These are phyloP conservation scores for Lasiodiplodia sp. DNA, from an alignment of 2,329 filamentous ascomycete species.

Conservation along the genomic window DNA sequence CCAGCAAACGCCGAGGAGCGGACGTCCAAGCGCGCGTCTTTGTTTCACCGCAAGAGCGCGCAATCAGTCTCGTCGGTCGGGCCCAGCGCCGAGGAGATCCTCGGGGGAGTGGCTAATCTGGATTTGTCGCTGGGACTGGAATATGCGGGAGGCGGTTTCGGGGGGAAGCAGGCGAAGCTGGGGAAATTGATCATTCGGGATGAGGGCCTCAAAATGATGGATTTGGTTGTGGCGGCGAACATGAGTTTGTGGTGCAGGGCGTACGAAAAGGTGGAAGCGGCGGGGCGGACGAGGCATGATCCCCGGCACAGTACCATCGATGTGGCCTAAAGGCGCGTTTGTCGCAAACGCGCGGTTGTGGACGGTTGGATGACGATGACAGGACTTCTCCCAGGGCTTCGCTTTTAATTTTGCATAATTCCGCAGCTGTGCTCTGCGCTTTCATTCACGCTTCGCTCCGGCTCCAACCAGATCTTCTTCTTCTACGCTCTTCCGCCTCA, in stretches of 20 bases:
- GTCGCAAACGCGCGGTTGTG: background rate
- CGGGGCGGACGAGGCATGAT: constrained; percentile 22
- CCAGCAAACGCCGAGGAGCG: constrained; percentile 42
- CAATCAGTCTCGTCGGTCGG: constrained; percentile 36
- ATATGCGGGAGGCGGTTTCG: constrained; percentile 82
- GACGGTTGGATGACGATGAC: background rate
- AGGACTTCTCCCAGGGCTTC: background rate
- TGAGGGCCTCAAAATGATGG: constrained; percentile 94
- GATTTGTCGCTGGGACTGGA: constrained; percentile 82
- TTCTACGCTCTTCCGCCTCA: background rate
- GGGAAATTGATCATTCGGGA: constrained; percentile 91
- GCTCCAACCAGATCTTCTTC: background rate
- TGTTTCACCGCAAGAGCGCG: constrained; percentile 43
- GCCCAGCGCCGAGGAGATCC: constrained; percentile 16
- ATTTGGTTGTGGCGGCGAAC: constrained; percentile 88
- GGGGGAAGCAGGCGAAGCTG: constrained; percentile 87
- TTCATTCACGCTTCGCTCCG: background rate
- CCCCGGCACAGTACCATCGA: constrained; percentile 9
- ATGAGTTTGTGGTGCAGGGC: constrained; percentile 93
- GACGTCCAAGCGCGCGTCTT: constrained; percentile 43
- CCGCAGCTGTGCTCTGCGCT: constrained; percentile 1
- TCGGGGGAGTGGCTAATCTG: constrained; percentile 51
- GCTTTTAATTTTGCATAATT: constrained; percentile 9
- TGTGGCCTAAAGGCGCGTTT: background rate
- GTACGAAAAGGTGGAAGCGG: constrained; percentile 65